These are phyloP conservation scores for Xerocomus tenax DNA, from an alignment of 1,284 basidiomycete genomes.

Conservation along the genomic window DNA sequence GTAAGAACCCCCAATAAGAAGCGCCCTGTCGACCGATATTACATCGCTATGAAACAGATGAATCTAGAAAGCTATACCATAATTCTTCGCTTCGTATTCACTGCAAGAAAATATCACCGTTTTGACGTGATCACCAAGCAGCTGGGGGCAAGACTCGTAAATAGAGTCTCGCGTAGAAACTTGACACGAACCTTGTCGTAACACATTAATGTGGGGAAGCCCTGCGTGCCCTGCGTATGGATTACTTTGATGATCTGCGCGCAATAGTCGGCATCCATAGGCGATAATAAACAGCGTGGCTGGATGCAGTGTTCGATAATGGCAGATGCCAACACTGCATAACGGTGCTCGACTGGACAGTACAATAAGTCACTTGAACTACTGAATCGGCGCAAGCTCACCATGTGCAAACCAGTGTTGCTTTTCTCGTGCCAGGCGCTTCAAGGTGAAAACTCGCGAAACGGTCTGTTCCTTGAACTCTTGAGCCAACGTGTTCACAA, in stretches of 20 bases:
- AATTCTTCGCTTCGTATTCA: slow-evolving; percentile 93
- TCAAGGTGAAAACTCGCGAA: slow-evolving; percentile 63
- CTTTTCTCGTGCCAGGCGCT: slow-evolving; percentile 75
- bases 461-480: slow-evolving; percentile 73
- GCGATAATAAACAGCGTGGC: slow-evolving; percentile 85
- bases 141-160: slow-evolving; percentile 33
- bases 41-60: neutral
- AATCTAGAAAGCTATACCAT: slow-evolving; percentile 45
- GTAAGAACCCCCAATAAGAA: slow-evolving; percentile 74
- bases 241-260: slow-evolving; percentile 84
- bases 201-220: slow-evolving; percentile 78
- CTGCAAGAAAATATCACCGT: slow-evolving; percentile 87
- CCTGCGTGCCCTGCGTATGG: slow-evolving; percentile 78
- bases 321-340: slow-evolving; percentile 46
- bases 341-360: slow-evolving; percentile 39
- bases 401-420: slow-evolving; percentile 80
- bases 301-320: slow-evolving; percentile 88
- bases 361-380: slow-evolving; percentile 10
- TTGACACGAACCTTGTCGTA: slow-evolving; percentile 67
- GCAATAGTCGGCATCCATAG: slow-evolving; percentile 93
- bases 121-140: slow-evolving; percentile 78
- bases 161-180: neutral
- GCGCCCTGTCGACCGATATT: slow-evolving; percentile 46
- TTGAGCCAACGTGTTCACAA: slow-evolving; percentile 47
- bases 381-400: slow-evolving; percentile 29